Evolutionary conservation across 2,329 filamentous ascomycete species (phyloP), one percentile per base, ranked within the genome.

Genomic region (Hypoxylon rubiginosum): DNA sequence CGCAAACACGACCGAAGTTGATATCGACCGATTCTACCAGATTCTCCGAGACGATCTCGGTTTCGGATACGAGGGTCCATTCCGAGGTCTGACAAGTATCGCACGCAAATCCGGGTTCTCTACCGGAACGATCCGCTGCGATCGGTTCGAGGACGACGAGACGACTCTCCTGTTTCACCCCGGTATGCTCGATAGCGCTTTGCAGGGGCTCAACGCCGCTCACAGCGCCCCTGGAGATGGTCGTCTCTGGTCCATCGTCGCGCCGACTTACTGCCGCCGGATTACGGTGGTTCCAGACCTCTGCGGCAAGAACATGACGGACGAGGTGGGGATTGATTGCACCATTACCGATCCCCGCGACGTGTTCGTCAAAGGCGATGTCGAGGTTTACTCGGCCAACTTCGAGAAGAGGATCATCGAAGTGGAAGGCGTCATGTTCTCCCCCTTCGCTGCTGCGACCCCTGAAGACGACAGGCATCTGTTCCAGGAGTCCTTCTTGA

Each of bases 261-360:
- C 30, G 21, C 32, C 50, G 34, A 53, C 50, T 1, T 39, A 39
- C 17, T 39, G 50, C 4, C 36, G 50, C 24, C 46, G 46, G 11
- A 49, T 49, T 26, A 49, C 46, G 13, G 13, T 49, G 3, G 24
- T 30, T 4, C 46, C 46, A 9, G 46, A 30, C 2, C 46, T 49
- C 24, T 49, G 46, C 24, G 46, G 46, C 15, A 49, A 30, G 46
- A 49, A 49, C 24, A 49, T 49, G 46, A 49, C 46, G 15, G 46
- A 49, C 10, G 46, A 49, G 46, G 46, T 49, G 11, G 46, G 46
- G 2, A 49, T 49, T 10, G 46, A 49, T 17, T 49, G 46, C 46
- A 49, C 46, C 26, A 49, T 49, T 10, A 49, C 46, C 13, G 46
- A 49, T 9, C 46, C 46, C 24, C 46, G 46, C 3, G 46, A 49